Evolutionary conservation across 768 basidiomycete species (phyloP).

Genomic region (Postia placenta): DNA sequence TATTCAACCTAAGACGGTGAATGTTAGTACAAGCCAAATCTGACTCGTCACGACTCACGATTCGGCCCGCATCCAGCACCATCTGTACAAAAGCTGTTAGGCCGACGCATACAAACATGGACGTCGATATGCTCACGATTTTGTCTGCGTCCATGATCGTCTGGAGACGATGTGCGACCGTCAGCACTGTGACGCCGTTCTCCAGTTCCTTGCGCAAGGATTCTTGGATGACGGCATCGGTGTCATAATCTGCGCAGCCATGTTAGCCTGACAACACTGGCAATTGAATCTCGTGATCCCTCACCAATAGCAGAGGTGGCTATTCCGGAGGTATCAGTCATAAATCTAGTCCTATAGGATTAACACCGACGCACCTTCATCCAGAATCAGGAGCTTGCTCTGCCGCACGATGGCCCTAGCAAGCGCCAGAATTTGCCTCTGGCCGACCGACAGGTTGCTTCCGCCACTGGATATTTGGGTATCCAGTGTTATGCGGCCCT

Average conservation of each 20-base stretch:
- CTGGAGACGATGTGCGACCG: constrained; percentile 52
- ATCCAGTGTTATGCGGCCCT: constrained; percentile 37
- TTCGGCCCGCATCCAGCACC: constrained; percentile 36
- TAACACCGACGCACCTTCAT: constrained; percentile 36
- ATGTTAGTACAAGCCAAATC: neutral
- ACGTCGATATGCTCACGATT: constrained; percentile 30
- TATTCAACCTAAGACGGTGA: constrained; percentile 40
- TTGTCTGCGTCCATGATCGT: constrained; percentile 61
- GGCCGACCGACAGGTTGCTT: constrained; percentile 48
- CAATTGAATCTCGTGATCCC: neutral
- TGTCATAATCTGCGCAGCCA: constrained; percentile 39
- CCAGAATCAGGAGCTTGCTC: constrained; percentile 52
- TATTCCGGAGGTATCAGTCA: constrained; percentile 10
- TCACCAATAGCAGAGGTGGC: constrained; percentile 42
- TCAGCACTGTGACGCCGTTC: constrained; percentile 43
- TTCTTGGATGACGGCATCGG: constrained; percentile 50
- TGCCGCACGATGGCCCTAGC: constrained; percentile 53
- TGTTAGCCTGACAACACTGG: neutral
- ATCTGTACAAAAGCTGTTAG: constrained; percentile 22
- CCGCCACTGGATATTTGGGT: constrained; percentile 39
- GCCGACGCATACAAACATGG: neutral
- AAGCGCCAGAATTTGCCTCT: constrained; percentile 54
- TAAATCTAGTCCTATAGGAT: neutral
- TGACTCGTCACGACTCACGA: constrained; percentile 21
- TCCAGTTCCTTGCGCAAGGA: constrained; percentile 43